These are phyloP conservation scores for Vigna reflexopilosa DNA, from an alignment of 306 rosid species.

Conservation along the genomic window DNA sequence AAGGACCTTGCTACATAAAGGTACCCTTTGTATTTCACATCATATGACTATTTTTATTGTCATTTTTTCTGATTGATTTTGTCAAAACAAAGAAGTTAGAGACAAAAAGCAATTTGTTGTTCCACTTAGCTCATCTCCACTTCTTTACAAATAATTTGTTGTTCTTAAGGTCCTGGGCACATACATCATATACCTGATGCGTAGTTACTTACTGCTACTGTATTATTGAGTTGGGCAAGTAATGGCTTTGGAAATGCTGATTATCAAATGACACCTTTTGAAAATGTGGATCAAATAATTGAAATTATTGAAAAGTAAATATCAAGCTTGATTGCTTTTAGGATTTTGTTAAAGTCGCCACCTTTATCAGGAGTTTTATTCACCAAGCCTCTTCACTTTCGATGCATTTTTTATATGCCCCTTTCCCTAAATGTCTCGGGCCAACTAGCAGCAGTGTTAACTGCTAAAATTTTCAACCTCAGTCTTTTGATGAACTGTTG, in stretches of 20 bases:
- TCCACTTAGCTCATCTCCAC: background rate
- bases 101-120: background rate
- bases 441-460: background rate
- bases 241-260: background rate
- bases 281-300: background rate
- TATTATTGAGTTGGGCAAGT: background rate
- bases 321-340: background rate
- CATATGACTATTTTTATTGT: background rate
- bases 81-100: conserved; percentile 31
- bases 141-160: background rate
- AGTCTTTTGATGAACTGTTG: background rate
- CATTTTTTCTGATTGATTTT: conserved; percentile 20
- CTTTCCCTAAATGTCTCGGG: background rate
- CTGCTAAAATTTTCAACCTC: background rate
- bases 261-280: conserved; percentile 1
- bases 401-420: background rate
- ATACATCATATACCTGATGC: background rate
- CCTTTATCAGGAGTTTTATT: background rate
- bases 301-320: background rate
- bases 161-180: background rate
- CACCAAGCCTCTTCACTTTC: background rate
- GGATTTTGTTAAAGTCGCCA: background rate
- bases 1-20: conserved; percentile 31
- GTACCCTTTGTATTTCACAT: conserved; percentile 43
- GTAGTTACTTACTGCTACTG: background rate